These are phyloP conservation scores for Mycosphaerelloides madeirae DNA, from an alignment of 2,329 filamentous ascomycete species.

Conservation along the genomic window DNA sequence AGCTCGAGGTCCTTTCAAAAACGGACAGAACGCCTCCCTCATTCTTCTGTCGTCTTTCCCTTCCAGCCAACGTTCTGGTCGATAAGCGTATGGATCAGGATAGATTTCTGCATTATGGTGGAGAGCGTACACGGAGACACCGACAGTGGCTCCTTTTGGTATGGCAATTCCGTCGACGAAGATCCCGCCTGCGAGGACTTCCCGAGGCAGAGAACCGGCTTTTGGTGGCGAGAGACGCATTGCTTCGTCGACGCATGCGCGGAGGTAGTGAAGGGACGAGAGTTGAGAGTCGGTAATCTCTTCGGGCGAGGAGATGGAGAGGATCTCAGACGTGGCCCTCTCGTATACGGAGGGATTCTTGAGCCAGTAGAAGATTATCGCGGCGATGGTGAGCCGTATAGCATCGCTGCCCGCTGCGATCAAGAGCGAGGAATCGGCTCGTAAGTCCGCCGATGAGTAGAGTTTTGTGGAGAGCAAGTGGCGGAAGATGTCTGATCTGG, in stretches of 20 bases:
- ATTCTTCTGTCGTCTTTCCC: background rate
- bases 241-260: background rate
- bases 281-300: background rate
- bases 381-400: background rate
- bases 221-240: background rate
- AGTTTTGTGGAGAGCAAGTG: background rate
- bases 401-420: slow-evolving; percentile 1
- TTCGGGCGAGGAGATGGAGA: background rate
- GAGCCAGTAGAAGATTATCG: slow-evolving; percentile 2
- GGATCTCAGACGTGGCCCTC: background rate
- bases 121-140: background rate
- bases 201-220: background rate
- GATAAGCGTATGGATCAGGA: background rate
- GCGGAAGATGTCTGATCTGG: background rate
- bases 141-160: background rate
- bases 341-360: background rate
- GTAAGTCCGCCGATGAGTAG: background rate
- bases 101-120: background rate
- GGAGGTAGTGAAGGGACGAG: background rate
- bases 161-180: background rate
- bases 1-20: background rate
- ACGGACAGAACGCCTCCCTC: background rate
- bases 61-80: background rate
- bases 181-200: background rate
- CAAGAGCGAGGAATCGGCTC: background rate